Evolutionary conservation across 306 rosid genomes (phyloP).

Genomic region (Heteromeles arbutifolia): DNA sequence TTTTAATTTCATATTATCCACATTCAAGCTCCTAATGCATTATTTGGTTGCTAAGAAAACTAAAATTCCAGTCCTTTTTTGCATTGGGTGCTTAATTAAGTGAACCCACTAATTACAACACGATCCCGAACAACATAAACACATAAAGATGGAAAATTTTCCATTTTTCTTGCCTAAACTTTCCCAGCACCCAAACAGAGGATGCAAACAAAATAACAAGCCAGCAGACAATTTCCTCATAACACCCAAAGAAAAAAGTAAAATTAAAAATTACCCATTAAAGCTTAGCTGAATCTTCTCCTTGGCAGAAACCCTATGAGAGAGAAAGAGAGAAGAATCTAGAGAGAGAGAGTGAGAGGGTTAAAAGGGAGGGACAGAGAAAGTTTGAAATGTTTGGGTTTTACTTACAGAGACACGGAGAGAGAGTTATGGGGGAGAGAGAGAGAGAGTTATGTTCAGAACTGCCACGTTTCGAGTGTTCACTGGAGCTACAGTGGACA

Average conservation of each 20-base stretch:
- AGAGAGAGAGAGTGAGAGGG: slow-evolving; percentile 18
- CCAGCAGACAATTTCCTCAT: background rate
- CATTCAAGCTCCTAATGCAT: background rate
- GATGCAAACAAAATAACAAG: background rate
- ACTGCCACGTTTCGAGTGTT: slow-evolving; percentile 9
- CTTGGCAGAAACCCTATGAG: slow-evolving; percentile 41
- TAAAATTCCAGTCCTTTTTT: background rate
- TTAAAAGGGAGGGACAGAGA: slow-evolving; percentile 32
- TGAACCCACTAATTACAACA: background rate
- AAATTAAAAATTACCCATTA: slow-evolving; percentile 16
- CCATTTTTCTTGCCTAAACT: background rate
- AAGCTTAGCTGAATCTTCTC: slow-evolving; percentile 17
- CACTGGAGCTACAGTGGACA: slow-evolving; percentile 13
- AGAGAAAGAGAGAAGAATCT: slow-evolving; percentile 14
- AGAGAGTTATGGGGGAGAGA: slow-evolving; percentile 12
- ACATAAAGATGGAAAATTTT: background rate
- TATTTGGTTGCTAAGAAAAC: background rate
- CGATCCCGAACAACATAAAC: background rate
- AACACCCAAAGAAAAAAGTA: background rate
- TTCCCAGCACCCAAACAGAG: slow-evolving; percentile 11
- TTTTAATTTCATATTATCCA: background rate
- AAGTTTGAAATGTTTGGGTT: slow-evolving; percentile 36
- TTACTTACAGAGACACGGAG: background rate
- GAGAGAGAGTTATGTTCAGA: background rate
- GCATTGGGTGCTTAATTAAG: background rate